Base-by-base conservation (phyloP, 179 eudicot species). In the Corrigiola litoralis region DNA sequence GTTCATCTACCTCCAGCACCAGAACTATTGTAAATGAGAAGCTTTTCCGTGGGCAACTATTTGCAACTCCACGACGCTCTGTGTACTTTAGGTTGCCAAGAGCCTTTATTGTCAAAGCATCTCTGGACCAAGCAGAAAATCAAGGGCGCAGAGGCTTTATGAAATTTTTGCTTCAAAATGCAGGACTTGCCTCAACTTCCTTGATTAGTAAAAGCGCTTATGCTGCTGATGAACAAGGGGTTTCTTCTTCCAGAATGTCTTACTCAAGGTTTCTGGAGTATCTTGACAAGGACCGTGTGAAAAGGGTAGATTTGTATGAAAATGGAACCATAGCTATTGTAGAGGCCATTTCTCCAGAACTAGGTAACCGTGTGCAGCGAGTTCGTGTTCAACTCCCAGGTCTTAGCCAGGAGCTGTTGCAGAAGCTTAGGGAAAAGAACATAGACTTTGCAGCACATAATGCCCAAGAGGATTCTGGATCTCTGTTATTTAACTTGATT, bases 311-410 rank as follows among this genome's bases (percentile, higher is more conserved):
- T 79, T 73, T 90, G 55, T 94, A 66, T 75, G 99, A 94, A 74
- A 94, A 94, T 72, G 99, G 99, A 65, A 94, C 99, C 44, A 94
- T 94, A 60, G 99, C 99, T 54, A 83, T 94, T 55, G 99, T 94
- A 29, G 97, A 94, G 76, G 97, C 99, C 42, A 37, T 94, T 63
- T 94, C 99, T 72, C 99, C 99, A 4, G 99, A 94, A 58, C 70
- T 94, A 59, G 97, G 99, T 25, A 94, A 94, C 70, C 81, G 99
- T 40, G 77, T 90, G 52, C 99, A 94, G 61, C 82, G 99, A 72
- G 99, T 94, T 42, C 89, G 97, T 23, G 99, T 94, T 40, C 97
- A 94, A 70, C 96, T 94, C 56, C 99, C 99, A 6, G 97, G 99
- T 56, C 97, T 94, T 62, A 91, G 96, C 72, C 99, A 94, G 75